Evolutionary conservation across 306 rosid genomes (phyloP).

Genomic region (Lathyrus aphaca): DNA sequence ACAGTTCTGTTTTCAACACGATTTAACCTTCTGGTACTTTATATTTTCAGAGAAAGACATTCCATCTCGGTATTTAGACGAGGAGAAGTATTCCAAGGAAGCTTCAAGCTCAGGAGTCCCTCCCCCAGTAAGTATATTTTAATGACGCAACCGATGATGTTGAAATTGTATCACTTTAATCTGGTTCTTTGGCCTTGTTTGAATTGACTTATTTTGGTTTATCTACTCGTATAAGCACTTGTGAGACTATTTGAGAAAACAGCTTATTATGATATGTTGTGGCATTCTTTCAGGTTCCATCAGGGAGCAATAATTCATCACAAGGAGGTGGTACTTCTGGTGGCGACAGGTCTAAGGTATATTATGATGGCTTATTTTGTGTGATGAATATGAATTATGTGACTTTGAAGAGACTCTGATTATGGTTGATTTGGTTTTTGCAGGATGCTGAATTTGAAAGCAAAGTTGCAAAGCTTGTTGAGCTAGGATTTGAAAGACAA

Average conservation of each 20-base stretch:
- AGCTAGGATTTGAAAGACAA: constrained; percentile 86
- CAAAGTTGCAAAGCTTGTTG: constrained; percentile 90
- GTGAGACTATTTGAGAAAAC: not conserved
- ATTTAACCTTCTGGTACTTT: constrained; percentile 29
- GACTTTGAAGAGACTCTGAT: not conserved
- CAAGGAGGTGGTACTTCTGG: constrained; percentile 69
- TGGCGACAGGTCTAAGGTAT: constrained; percentile 67
- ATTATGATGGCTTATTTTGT: not conserved
- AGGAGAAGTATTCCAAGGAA: constrained; percentile 62
- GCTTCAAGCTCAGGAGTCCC: constrained; percentile 69
- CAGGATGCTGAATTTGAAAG: constrained; percentile 77
- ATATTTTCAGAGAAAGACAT: constrained; percentile 79
- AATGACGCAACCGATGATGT: not conserved
- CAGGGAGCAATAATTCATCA: constrained; percentile 54
- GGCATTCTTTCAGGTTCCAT: constrained; percentile 53
- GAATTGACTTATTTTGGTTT: not conserved
- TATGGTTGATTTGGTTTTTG: constrained; percentile 32
- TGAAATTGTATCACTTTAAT: constrained; percentile 12
- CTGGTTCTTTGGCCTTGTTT: no score
- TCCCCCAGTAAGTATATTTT: constrained; percentile 53
- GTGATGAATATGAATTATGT: not conserved
- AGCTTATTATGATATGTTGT: not conserved
- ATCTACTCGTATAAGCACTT: not conserved
- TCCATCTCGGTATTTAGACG: constrained; percentile 71
- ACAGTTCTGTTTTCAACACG: constrained; percentile 16